phyloP scores from a whole-genome alignment of 2,329 filamentous ascomycete genomes.

The Hawksworthiomyces lignivorus region DNA sequence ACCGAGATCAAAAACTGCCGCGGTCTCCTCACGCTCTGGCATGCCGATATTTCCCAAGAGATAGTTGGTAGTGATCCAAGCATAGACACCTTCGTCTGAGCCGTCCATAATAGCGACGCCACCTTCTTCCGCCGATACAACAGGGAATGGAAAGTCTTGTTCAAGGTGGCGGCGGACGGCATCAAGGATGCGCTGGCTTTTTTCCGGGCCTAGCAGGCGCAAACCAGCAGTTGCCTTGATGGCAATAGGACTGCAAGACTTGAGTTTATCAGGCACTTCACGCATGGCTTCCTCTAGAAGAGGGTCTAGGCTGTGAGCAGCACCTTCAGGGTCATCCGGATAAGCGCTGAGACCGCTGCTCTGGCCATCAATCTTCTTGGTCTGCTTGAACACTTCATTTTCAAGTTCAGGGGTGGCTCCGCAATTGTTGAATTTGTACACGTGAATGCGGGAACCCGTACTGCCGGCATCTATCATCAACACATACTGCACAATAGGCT shows the following conservation, averaged over 20 bases:
- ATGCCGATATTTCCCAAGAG: slow-evolving; percentile 95
- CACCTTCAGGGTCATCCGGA: slow-evolving; percentile 74
- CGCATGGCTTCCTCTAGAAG: slow-evolving; percentile 81
- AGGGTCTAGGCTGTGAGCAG: slow-evolving; percentile 81
- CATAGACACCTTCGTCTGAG: slow-evolving; percentile 93
- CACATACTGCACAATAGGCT: slow-evolving; percentile 93
- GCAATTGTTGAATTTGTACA: slow-evolving; percentile 99
- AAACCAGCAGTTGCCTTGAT: slow-evolving; percentile 96
- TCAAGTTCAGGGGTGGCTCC: slow-evolving; percentile 91
- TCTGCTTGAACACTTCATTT: slow-evolving; percentile 88
- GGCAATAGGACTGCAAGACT: slow-evolving; percentile 88
- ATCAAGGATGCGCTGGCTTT: slow-evolving; percentile 75
- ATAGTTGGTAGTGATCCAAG: slow-evolving; percentile 99
- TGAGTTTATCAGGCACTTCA: slow-evolving; percentile 78
- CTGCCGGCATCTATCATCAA: slow-evolving; percentile 98
- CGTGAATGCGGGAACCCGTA: slow-evolving; percentile 95
- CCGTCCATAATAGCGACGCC: slow-evolving; percentile 98
- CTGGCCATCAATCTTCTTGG: slow-evolving; percentile 67
- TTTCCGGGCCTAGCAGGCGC: slow-evolving; percentile 73
- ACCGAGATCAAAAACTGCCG: slow-evolving; percentile 91
- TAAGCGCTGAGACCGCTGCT: slow-evolving; percentile 71
- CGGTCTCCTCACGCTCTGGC: slow-evolving; percentile 81
- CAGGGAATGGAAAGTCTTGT: slow-evolving; percentile 86
- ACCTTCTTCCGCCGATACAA: slow-evolving; percentile 74
- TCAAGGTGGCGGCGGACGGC: slow-evolving; percentile 80